Evolutionary conservation across 78 protist species (phyloP).

Genomic region (Trichosphaerium sp.): DNA sequence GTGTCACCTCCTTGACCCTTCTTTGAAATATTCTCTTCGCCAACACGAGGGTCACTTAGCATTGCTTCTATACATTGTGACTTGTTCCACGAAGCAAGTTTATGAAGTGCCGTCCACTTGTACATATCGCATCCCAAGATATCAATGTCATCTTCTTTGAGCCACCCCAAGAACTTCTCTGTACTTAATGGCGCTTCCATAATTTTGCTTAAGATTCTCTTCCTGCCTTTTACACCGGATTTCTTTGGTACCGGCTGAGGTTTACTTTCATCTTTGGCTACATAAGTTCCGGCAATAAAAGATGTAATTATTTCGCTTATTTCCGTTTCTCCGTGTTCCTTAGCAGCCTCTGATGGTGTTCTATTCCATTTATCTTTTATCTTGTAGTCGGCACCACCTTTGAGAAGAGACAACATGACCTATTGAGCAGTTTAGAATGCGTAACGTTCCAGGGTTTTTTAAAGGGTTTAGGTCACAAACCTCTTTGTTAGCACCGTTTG

Average conservation of each 20-base stretch:
- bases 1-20: too few species aligned
- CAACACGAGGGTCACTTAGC: not conserved
- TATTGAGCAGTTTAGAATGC: not conserved
- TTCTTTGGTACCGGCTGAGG: not conserved
- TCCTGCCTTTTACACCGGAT: not conserved
- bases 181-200: not conserved
- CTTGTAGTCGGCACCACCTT: not conserved
- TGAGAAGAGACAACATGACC: not conserved
- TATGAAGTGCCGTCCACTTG: constrained; percentile 1
- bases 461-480: too few species aligned
- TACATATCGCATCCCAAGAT: not conserved
- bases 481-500: too few species aligned
- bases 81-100: not conserved
- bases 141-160: not conserved
- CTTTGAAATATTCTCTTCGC: too few species aligned
- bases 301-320: not conserved
- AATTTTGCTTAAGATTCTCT: not conserved
- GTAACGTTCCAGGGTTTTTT: too few species aligned
- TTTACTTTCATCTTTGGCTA: not conserved
- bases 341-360: not conserved
- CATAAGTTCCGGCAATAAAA: not conserved
- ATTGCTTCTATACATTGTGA: not conserved
- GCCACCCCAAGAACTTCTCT: not conserved
- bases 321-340: not conserved
- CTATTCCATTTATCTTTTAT: not conserved